Conservation (phyloP, 345 rosid species). For the Anacardium occidentale region DNA sequence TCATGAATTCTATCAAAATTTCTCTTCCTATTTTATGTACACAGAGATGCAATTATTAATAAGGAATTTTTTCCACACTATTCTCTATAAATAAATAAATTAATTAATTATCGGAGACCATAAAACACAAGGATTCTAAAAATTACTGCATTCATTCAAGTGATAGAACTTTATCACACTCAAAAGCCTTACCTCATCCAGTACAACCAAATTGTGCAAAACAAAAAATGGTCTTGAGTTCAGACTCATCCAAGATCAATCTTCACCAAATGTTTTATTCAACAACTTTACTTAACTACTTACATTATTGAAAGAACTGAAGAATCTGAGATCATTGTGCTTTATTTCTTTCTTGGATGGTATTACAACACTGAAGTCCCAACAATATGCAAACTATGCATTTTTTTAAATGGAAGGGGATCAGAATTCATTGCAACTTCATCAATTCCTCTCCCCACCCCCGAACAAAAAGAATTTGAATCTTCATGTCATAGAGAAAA, state of each 20-base stretch:
- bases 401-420: not conserved
- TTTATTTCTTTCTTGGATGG: constrained; percentile 2
- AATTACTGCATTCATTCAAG: no score
- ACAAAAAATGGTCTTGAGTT: not conserved
- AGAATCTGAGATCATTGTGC: not conserved
- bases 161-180: not conserved
- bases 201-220: not conserved
- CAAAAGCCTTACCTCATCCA: not conserved
- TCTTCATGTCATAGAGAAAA: not conserved
- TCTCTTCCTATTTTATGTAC: no score
- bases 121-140: no score
- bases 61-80: no score
- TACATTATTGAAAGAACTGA: not conserved
- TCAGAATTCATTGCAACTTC: not conserved
- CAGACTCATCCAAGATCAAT: not conserved
- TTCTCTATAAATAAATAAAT: no score
- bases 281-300: not conserved
- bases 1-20: no score
- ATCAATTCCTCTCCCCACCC: not conserved
- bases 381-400: not conserved
- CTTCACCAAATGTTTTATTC: not conserved
- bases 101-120: no score
- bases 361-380: constrained; percentile 1
- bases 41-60: no score
- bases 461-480: not conserved